Percentiles rank a stretch among this genome's conserved stretches.
These are phyloP conservation scores for Candida silvicultrix DNA, from an alignment of 805 yeast genomes.

Conservation along the genomic window DNA sequence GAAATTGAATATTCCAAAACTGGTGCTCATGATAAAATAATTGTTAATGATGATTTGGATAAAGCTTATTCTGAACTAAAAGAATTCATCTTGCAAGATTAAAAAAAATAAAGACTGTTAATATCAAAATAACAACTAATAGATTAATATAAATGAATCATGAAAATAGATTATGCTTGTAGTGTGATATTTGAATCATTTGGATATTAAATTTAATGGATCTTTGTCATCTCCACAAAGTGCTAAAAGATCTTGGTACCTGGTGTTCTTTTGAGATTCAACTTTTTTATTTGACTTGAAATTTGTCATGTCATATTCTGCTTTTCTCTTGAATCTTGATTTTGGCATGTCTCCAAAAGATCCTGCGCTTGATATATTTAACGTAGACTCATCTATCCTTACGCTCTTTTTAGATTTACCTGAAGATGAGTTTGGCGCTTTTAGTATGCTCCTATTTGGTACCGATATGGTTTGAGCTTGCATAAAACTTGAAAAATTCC, in stretches of 20 bases:
- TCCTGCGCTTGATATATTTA: neutral
- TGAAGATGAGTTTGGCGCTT: neutral
- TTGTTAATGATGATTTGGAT: constrained; percentile 90
- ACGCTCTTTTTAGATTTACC: neutral
- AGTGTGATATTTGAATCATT: too few relatives aligned
- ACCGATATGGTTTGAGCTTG: neutral
- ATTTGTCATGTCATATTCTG: neutral
- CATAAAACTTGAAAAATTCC: neutral
- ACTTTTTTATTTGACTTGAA: neutral
- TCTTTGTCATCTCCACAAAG: constrained; percentile 12
- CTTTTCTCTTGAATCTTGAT: neutral
- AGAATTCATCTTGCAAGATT: constrained; percentile 55
- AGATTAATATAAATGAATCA: neutral
- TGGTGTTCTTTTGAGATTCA: constrained; percentile 2
- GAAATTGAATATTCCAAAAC: constrained; percentile 86
- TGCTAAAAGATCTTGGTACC: constrained; percentile 4
- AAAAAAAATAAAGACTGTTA: neutral
- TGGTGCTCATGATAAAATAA: constrained; percentile 86
- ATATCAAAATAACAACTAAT: too few relatives aligned
- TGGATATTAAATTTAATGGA: constrained; percentile 11
- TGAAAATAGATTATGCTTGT: too few relatives aligned
- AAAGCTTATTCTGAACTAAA: constrained; percentile 79
- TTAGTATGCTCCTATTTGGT: neutral
- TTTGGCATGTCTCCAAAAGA: neutral
- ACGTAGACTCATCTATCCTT: neutral